Evolutionary conservation across 306 rosid genomes (phyloP), one percentile per base, ranked within the genome.

Genomic region (Sophora flavescens): DNA sequence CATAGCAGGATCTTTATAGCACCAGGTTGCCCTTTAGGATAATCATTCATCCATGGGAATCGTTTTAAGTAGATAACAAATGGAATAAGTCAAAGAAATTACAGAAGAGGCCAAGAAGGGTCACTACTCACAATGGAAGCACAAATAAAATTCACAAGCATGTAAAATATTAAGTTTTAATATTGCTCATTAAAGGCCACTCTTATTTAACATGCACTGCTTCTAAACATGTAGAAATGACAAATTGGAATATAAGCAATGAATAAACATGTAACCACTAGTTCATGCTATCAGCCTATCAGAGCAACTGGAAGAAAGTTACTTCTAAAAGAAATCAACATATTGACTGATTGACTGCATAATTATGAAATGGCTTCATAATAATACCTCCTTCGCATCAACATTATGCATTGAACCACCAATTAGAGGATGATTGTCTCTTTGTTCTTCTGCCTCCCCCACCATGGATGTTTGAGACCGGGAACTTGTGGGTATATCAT

Each of bases 321-420:
- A 65, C 50, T 38, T 56, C 69, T 39, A 51, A 61, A 76, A 53
- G 36, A 78, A 54, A 75, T 77, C 47, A 71, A 41, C 16, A 32
- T 65, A 54, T 66, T 42, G 70, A 39, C 58, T 39, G 59, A 54
- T 66, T 42, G 70, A 39, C 58, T 39, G 59, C 51, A 38, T 17
- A 74, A 74, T 12, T 26, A 38, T 56, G 39, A 68, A 32, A 32
- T 28, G 45, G 70, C 39, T 78, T 64, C 67, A 63, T 44, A 56
- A 16, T n/a, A 62, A 51, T 86, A 95, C 99, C 97, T 95, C 97
- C 79, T 88, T 92, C 72, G 87, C 93, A 72, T 90, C 91, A 84
- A 86, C 62, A 36, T 64, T 72, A 84, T 85, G 82, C 69, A 89
- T 79, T 75, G 97, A 88, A 80, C 86, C 81, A 39, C 86, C 81